These are phyloP conservation scores for Glutinoglossum americanum DNA, from an alignment of 495 filamentous ascomycete genomes.

Conservation along the genomic window DNA sequence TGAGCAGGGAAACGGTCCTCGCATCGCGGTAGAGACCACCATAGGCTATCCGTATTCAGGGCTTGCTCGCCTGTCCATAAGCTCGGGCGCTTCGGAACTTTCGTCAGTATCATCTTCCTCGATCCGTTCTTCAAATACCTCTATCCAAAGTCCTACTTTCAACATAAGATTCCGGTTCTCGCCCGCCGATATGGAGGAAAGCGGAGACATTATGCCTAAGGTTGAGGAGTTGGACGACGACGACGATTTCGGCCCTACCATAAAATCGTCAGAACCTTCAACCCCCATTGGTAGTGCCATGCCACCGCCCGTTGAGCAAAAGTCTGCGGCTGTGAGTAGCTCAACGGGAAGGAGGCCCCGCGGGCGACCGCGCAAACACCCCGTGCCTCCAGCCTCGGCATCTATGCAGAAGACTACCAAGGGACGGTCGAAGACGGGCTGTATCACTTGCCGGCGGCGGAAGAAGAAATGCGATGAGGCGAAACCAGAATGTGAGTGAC, in stretches of 20 bases:
- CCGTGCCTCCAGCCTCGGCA: slow-evolving; percentile 30
- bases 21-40: slow-evolving; percentile 1
- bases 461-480: slow-evolving; percentile 97
- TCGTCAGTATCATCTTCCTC: not conserved
- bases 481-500: slow-evolving; percentile 59
- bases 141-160: not conserved
- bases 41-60: not conserved
- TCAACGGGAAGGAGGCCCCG: slow-evolving; percentile 31
- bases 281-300: not conserved
- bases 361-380: slow-evolving; percentile 73
- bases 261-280: not conserved
- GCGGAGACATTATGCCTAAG: not conserved
- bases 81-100: not conserved
- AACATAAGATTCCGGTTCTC: not conserved
- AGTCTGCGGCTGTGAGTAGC: not conserved
- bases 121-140: not conserved
- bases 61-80: not conserved
- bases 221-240: not conserved
- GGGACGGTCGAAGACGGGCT: slow-evolving; percentile 83
- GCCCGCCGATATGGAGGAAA: not conserved
- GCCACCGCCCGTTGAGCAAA: not conserved
- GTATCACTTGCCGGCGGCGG: slow-evolving; percentile 71
- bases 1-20: not conserved
- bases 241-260: slow-evolving; percentile 1
- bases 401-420: slow-evolving; percentile 48